phyloP scores from a whole-genome alignment of 2,329 filamentous ascomycete species.

The Alternaria panax region DNA sequence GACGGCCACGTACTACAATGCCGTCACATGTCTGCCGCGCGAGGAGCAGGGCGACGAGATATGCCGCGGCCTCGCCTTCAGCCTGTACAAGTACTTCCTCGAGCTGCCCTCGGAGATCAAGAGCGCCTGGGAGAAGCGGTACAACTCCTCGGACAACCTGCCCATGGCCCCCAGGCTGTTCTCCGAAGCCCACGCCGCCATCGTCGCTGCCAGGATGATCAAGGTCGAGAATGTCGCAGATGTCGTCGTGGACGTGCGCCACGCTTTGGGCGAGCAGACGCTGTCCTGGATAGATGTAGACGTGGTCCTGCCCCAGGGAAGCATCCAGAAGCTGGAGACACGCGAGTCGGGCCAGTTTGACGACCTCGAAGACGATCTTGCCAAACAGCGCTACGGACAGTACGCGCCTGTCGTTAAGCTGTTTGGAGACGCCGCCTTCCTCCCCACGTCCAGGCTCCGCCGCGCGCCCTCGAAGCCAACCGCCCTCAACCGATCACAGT shows the following conservation, averaged over 20 bases:
- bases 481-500: conserved; percentile 76
- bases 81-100: conserved; percentile 90
- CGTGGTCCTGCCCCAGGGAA: conserved; percentile 79
- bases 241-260: conserved; percentile 74
- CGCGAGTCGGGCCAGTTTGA: conserved; percentile 66
- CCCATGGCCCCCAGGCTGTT: conserved; percentile 76
- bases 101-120: conserved; percentile 83
- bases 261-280: conserved; percentile 80
- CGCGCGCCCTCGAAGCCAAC: conserved; percentile 88
- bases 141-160: conserved; percentile 62
- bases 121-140: conserved; percentile 67
- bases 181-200: conserved; percentile 89
- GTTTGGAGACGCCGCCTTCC: conserved; percentile 83
- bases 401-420: conserved; percentile 80
- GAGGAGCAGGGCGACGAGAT: conserved; percentile 96
- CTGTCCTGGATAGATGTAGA: conserved; percentile 88
- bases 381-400: conserved; percentile 76
- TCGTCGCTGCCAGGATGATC: conserved; percentile 84
- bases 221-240: conserved; percentile 79
- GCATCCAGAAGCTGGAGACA: conserved; percentile 60
- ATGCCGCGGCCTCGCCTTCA: conserved; percentile 89
- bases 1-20: conserved; percentile 87
- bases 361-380: conserved; percentile 69
- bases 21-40: conserved; percentile 86
- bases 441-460: conserved; percentile 84